Evolutionary conservation across 495 filamentous ascomycete genomes (phyloP).

Genomic region (Xylaria castorea): DNA sequence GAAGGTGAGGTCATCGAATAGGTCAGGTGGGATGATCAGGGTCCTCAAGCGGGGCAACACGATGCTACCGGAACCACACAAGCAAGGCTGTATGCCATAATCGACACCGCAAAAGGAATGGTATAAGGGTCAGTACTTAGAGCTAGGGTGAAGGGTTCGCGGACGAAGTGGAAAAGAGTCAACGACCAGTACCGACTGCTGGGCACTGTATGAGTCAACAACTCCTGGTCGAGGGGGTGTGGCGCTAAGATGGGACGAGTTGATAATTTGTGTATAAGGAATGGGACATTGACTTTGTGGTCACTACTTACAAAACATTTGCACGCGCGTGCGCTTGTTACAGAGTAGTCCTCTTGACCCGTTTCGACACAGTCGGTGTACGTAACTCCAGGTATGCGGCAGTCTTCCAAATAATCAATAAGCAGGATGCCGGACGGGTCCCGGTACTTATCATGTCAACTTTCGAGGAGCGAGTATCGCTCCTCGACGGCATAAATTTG

Average conservation of each 20-base stretch:
- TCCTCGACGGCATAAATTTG: background rate
- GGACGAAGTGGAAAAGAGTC: constrained; percentile 14
- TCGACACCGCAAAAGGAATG: constrained; percentile 11
- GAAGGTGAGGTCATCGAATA: constrained; percentile 30
- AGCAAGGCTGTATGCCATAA: constrained; percentile 25
- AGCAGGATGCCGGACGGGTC: constrained; percentile 23
- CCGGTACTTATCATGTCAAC: background rate
- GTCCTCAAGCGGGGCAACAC: constrained; percentile 30
- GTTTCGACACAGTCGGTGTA: background rate
- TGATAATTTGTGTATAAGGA: background rate
- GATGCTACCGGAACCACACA: constrained; percentile 30
- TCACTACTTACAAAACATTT: constrained; percentile 15
- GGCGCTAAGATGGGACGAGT: constrained; percentile 12
- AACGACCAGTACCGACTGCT: constrained; percentile 8
- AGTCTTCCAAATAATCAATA: constrained; percentile 24
- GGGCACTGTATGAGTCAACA: constrained; percentile 26
- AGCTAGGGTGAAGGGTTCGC: constrained; percentile 15
- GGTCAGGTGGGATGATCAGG: constrained; percentile 33
- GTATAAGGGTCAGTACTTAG: background rate
- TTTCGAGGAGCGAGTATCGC: constrained; percentile 16
- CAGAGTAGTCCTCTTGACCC: constrained; percentile 8
- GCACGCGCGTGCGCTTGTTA: constrained; percentile 15
- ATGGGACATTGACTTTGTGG: background rate
- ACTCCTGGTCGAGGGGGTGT: constrained; percentile 22
- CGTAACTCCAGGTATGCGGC: background rate